These are phyloP conservation scores for Cordyceps tenuipes DNA, from an alignment of 2,329 filamentous ascomycete species.

Conservation along the genomic window DNA sequence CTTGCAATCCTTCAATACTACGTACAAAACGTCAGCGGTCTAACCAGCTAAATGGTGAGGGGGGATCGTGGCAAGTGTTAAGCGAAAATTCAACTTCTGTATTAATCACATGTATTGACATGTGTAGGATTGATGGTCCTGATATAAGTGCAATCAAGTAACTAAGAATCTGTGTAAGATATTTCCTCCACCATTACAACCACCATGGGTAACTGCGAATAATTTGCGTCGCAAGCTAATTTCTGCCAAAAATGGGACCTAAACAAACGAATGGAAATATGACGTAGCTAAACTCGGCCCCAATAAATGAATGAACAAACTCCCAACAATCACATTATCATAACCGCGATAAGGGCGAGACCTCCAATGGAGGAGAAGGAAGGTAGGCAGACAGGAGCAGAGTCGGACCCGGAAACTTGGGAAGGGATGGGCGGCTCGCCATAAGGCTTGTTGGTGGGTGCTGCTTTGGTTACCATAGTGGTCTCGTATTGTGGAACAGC, in stretches of 20 bases:
- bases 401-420: conserved; percentile 21
- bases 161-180: conserved; percentile 10
- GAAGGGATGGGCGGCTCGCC: conserved; percentile 20
- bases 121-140: neutral
- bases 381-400: conserved; percentile 16
- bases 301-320: conserved; percentile 7
- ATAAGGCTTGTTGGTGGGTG: conserved; percentile 14
- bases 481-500: conserved; percentile 16
- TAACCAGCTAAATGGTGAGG: too few relatives aligned
- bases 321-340: conserved; percentile 17
- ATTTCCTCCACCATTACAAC: conserved; percentile 6
- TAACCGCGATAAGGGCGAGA: conserved; percentile 21
- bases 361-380: conserved; percentile 18
- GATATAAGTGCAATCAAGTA: conserved; percentile 11
- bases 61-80: neutral
- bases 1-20: neutral
- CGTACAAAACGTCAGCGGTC: neutral
- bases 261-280: conserved; percentile 13
- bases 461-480: conserved; percentile 18
- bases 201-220: conserved; percentile 7
- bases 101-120: conserved; percentile 2
- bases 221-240: conserved; percentile 12
- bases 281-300: conserved; percentile 13
- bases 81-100: neutral
- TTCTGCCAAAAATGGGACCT: conserved; percentile 14